Percentiles rank a stretch among this genome's conserved stretches.
Evolutionary conservation across 495 filamentous ascomycete species (phyloP).

Genomic region (Xylaria nigripes): DNA sequence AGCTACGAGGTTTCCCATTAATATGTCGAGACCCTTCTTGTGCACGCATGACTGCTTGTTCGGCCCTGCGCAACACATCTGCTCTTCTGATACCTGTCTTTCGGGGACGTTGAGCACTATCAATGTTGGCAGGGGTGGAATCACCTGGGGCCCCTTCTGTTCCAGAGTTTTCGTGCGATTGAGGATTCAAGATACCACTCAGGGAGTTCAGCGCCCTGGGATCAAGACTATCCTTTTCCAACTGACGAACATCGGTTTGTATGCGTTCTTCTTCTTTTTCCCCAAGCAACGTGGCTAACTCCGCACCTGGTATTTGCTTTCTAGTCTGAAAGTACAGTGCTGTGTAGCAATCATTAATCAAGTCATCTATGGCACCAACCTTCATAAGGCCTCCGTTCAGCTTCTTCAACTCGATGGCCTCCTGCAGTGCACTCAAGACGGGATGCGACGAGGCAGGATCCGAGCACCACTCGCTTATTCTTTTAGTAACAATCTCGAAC

Average conservation of each 20-base stretch:
- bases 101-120: slow-evolving; percentile 26
- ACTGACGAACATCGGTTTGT: slow-evolving; percentile 16
- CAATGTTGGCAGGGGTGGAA: slow-evolving; percentile 15
- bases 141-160: slow-evolving; percentile 20
- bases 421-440: slow-evolving; percentile 66
- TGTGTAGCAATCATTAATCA: slow-evolving; percentile 81
- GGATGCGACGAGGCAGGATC: slow-evolving; percentile 34
- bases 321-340: slow-evolving; percentile 57
- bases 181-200: slow-evolving; percentile 23
- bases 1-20: slow-evolving; percentile 31
- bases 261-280: slow-evolving; percentile 24
- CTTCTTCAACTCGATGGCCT: slow-evolving; percentile 83
- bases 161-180: slow-evolving; percentile 25
- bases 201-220: slow-evolving; percentile 20
- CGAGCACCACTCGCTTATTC: slow-evolving; percentile 46
- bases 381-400: slow-evolving; percentile 82
- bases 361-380: slow-evolving; percentile 73
- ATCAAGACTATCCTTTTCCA: slow-evolving; percentile 13
- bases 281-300: slow-evolving; percentile 20
- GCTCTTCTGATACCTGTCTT: slow-evolving; percentile 33
- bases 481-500: slow-evolving; percentile 53
- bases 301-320: slow-evolving; percentile 27
- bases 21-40: slow-evolving; percentile 34
- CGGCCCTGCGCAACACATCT: slow-evolving; percentile 43
- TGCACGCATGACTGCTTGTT: slow-evolving; percentile 37